These are phyloP conservation scores for Syncephalastrum sp. DNA, from an alignment of 371 early-diverging fungal species.

Conservation along the genomic window DNA sequence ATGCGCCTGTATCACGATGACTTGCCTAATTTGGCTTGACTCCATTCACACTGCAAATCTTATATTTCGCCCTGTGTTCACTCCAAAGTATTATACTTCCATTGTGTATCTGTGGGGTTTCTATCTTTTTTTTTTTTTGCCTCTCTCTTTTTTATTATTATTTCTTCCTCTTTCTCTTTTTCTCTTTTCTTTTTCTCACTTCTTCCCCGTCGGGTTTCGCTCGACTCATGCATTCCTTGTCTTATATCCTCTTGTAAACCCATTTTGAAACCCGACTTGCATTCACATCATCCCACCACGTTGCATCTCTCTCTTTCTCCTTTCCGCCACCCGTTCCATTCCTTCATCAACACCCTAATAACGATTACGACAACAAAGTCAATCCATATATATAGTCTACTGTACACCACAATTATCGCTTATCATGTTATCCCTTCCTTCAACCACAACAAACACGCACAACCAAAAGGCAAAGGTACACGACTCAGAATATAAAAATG, in stretches of 20 bases:
- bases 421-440: neutral
- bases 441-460: conserved; percentile 6
- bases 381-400: neutral
- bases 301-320: conserved; percentile 3
- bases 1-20: too few species aligned
- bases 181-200: neutral
- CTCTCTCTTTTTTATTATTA: conserved; percentile 5
- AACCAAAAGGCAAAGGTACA: conserved; percentile 32
- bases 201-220: conserved; percentile 13
- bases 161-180: conserved; percentile 6
- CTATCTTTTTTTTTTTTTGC: conserved; percentile 4
- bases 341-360: conserved; percentile 12
- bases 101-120: conserved; percentile 1
- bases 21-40: too few species aligned
- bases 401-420: neutral
- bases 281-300: neutral
- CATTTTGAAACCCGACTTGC: conserved; percentile 4
- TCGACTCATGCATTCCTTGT: conserved; percentile 17
- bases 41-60: too few species aligned
- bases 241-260: conserved; percentile 7
- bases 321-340: conserved; percentile 19
- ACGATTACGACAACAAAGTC: neutral
- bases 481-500: neutral
- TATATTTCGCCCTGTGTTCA: too few species aligned
- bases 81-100: too few species aligned